These are phyloP conservation scores for Sclerotinia minor DNA, from an alignment of 2,329 filamentous ascomycete genomes.

Conservation along the genomic window DNA sequence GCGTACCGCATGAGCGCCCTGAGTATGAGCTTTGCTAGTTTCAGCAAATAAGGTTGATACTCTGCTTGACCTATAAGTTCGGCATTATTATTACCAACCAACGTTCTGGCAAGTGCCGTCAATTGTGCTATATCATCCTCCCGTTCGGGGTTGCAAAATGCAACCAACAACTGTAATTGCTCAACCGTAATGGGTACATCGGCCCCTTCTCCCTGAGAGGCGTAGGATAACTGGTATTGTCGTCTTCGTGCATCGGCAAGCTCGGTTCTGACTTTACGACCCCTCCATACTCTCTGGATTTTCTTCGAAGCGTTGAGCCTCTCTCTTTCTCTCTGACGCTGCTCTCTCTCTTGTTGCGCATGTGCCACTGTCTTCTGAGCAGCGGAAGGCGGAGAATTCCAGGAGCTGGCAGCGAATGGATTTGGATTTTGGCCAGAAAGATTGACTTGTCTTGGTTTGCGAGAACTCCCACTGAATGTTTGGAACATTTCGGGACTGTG, in stretches of 20 bases:
- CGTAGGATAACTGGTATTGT: slow-evolving; percentile 58
- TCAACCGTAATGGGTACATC: slow-evolving; percentile 38
- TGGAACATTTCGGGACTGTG: slow-evolving; percentile 68
- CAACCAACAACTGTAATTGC: slow-evolving; percentile 52
- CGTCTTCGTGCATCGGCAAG: slow-evolving; percentile 59
- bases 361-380: slow-evolving; percentile 77
- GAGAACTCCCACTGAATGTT: slow-evolving; percentile 85
- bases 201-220: neutral
- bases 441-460: slow-evolving; percentile 87
- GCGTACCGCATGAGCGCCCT: slow-evolving; percentile 37
- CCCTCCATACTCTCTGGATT: slow-evolving; percentile 83
- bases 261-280: slow-evolving; percentile 62
- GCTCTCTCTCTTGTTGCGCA: slow-evolving; percentile 81
- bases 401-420: slow-evolving; percentile 68
- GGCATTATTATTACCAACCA: slow-evolving; percentile 41
- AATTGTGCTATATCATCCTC: slow-evolving; percentile 53
- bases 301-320: slow-evolving; percentile 69
- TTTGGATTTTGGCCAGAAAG: slow-evolving; percentile 82
- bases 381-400: slow-evolving; percentile 51
- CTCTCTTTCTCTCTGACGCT: slow-evolving; percentile 78
- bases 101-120: slow-evolving; percentile 43
- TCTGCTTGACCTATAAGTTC: slow-evolving; percentile 40
- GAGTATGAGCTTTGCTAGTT: slow-evolving; percentile 35
- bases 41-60: slow-evolving; percentile 32
- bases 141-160: slow-evolving; percentile 50